Conservation (phyloP, 2,329 filamentous ascomycete genomes). For the Dactylella cylindrospora region DNA sequence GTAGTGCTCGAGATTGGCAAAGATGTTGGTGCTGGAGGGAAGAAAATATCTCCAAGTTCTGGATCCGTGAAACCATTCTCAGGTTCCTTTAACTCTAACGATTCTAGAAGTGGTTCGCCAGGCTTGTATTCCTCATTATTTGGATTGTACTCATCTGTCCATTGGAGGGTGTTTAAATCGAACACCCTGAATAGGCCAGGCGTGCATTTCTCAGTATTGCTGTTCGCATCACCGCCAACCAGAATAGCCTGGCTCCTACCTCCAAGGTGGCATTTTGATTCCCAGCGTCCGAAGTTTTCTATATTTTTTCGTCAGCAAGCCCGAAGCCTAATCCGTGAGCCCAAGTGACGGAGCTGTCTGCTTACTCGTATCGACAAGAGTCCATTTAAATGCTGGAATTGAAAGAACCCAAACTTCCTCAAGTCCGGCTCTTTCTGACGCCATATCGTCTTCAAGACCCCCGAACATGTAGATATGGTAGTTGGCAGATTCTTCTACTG, state of each 20-base stretch:
- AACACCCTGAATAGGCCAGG: conserved; percentile 4
- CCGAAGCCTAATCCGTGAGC: too few relatives aligned
- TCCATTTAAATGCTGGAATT: conserved; percentile 16
- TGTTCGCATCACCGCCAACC: background rate
- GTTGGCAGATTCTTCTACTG: background rate
- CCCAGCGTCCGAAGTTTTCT: background rate
- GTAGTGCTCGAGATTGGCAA: background rate
- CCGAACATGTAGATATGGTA: conserved; percentile 31
- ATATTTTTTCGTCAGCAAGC: background rate
- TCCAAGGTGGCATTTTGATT: conserved; percentile 1
- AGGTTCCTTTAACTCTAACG: background rate
- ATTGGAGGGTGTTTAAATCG: conserved; percentile 3
- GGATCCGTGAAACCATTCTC: background rate
- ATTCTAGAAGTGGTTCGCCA: background rate
- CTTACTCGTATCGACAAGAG: conserved; percentile 6
- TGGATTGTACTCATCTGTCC: conserved; percentile 1
- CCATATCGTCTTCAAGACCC: background rate
- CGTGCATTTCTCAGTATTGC: background rate
- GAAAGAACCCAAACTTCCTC: conserved; percentile 14
- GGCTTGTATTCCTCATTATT: background rate
- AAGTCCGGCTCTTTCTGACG: background rate
- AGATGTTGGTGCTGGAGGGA: background rate
- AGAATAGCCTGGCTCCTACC: conserved; percentile 8
- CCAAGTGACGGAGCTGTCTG: too few relatives aligned
- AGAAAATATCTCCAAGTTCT: background rate